phyloP scores from a whole-genome alignment of 176 grass and related monocot species.

The Carex cristatella region DNA sequence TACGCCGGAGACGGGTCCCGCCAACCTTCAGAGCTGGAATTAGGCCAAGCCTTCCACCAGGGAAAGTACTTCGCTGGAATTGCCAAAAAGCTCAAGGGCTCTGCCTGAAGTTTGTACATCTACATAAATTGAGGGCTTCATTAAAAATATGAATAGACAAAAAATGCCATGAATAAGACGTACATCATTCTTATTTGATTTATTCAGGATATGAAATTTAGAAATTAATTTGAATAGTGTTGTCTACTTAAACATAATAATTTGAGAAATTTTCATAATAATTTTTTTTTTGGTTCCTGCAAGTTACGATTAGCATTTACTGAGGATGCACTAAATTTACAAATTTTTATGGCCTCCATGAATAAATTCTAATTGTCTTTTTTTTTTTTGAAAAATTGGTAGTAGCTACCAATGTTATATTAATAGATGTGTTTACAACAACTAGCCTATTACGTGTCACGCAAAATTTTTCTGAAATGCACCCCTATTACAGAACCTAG shows the following conservation, averaged over 20 bases:
- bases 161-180: not conserved
- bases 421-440: too few species aligned
- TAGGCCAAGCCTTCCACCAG: slow-evolving; percentile 68
- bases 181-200: slow-evolving; percentile 10
- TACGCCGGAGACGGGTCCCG: slow-evolving; percentile 65
- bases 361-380: too few species aligned
- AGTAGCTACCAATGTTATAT: too few species aligned
- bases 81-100: slow-evolving; percentile 62
- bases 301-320: too few species aligned
- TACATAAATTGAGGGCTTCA: not conserved
- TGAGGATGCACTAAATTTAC: too few species aligned
- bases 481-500: too few species aligned
- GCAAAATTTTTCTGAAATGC: too few species aligned
- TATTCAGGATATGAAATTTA: not conserved
- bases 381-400: too few species aligned
- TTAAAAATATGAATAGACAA: not conserved
- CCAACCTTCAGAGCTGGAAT: slow-evolving; percentile 47
- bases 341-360: too few species aligned
- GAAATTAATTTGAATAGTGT: not conserved
- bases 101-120: slow-evolving; percentile 22
- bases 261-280: not conserved
- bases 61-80: slow-evolving; percentile 66
- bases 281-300: not conserved
- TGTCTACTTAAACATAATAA: not conserved
- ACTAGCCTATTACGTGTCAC: too few species aligned